Conservation (phyloP, 345 rosid genomes). For the Durio zibethinus region DNA sequence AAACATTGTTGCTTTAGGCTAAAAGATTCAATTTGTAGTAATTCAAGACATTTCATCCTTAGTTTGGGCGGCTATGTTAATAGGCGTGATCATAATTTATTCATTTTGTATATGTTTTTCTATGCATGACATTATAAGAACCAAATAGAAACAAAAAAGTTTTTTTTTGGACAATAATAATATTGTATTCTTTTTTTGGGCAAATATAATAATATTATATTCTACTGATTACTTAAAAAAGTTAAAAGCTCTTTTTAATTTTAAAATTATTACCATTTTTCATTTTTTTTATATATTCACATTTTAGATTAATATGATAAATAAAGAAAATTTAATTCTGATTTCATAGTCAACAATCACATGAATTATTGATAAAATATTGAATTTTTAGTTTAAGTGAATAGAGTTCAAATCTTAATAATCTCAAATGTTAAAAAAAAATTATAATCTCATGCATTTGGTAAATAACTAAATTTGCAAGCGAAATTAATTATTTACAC, state of each 20-base stretch:
- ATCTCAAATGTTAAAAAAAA: too few species aligned
- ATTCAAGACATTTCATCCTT: slow-evolving; percentile 23
- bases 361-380: too few species aligned
- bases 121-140: background rate
- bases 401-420: too few species aligned
- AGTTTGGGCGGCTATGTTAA: slow-evolving; percentile 10
- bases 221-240: too few species aligned
- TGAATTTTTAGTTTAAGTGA: too few species aligned
- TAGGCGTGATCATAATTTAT: slow-evolving; percentile 8
- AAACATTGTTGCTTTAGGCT: slow-evolving; percentile 15
- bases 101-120: background rate
- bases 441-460: too few species aligned
- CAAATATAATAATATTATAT: too few species aligned
- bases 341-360: too few species aligned
- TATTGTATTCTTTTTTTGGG: background rate
- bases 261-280: slow-evolving; percentile 11
- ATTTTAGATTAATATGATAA: slow-evolving; percentile 5
- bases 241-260: too few species aligned
- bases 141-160: background rate
- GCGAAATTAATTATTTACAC: too few species aligned
- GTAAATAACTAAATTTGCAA: too few species aligned
- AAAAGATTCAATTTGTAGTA: slow-evolving; percentile 38
- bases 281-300: slow-evolving; percentile 12
- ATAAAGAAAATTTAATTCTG: too few species aligned
- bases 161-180: background rate